Evolutionary conservation across 225 moss, liverwort and hornwort species (phyloP), one percentile per base, ranked within the genome.

Genomic region (Marchantia paleacea): DNA sequence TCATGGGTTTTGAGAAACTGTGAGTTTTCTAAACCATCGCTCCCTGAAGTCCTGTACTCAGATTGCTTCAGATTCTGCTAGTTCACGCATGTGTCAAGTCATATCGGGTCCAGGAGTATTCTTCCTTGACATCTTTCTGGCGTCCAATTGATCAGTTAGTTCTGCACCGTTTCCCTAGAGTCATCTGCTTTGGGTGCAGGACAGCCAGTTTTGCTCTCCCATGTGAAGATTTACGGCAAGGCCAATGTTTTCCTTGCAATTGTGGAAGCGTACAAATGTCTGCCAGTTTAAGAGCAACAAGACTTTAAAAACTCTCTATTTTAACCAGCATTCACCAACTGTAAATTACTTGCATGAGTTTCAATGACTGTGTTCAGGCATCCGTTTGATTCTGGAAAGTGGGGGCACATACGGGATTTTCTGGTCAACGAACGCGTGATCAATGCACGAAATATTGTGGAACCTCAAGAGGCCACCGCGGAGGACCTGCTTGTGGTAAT

Each of bases 401-500:
- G 99, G 99, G 92, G 95, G 10, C 93, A 86, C 65, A 92, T 99
- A 64, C 86, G 88, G 83, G 87, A 90, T 18, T 94, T 82, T 50
- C 89, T 99, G 75, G 83, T 89, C 19, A 78, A 92, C 7, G 94
- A 90, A 39, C 76, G 83, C 58, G 72, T 92, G 69, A 76, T 92
- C 26, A 77, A 81, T 22, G 84, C 49, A n/a, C 86, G 81, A 73
- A 92, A 89, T 68, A 86, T 95, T 20, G 92, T 99, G 26, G 91
- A 99, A 79, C 95, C 99, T 80, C 75, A 55, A 50, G 99, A 95
- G 85, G 99, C 99, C n/a, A 91, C 90, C 16, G 87, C 85, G 80
- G 95, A 95, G 10, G 99, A 99, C 86, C 92, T 95, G 60, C 99
- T 92, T 75, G 99, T 99, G 92, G 99, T 95, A 94, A 58, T 19